These are phyloP conservation scores for Ophiorrhiza pumila DNA, from an alignment of 257 asterid genomes.

Conservation along the genomic window DNA sequence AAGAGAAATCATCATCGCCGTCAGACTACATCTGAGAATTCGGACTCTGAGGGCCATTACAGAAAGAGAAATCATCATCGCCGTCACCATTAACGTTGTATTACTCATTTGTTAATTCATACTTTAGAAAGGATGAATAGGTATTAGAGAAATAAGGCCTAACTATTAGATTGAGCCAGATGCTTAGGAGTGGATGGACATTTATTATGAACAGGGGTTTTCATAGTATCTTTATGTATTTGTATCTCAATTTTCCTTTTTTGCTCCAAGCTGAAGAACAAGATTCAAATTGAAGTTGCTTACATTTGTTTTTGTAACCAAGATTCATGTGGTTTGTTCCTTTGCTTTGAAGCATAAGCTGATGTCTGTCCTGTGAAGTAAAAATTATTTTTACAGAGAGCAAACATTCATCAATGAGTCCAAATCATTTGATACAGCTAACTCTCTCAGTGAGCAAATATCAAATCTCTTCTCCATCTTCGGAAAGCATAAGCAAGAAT, in stretches of 20 bases:
- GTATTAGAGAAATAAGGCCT: neutral
- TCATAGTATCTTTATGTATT: neutral
- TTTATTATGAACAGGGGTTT: neutral
- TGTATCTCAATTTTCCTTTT: neutral
- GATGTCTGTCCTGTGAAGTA: no score
- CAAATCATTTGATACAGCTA: no score
- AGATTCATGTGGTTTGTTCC: neutral
- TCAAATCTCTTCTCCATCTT: no score
- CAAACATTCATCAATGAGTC: no score
- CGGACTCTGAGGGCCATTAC: constrained; percentile 28
- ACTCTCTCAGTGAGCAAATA: no score
- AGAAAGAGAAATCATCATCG: constrained; percentile 9
- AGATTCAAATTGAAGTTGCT: neutral
- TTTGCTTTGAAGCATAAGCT: neutral
- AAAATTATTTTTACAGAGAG: no score
- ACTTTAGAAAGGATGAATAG: neutral
- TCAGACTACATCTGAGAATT: constrained; percentile 35
- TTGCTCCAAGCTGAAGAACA: neutral
- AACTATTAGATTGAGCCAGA: neutral
- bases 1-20: constrained; percentile 5
- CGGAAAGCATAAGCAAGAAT: no score
- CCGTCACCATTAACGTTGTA: neutral
- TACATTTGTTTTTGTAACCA: neutral
- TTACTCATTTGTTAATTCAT: neutral
- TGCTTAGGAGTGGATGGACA: neutral